These are phyloP conservation scores for Multifurca ochricompacta DNA, from an alignment of 768 basidiomycete genomes.

Conservation along the genomic window DNA sequence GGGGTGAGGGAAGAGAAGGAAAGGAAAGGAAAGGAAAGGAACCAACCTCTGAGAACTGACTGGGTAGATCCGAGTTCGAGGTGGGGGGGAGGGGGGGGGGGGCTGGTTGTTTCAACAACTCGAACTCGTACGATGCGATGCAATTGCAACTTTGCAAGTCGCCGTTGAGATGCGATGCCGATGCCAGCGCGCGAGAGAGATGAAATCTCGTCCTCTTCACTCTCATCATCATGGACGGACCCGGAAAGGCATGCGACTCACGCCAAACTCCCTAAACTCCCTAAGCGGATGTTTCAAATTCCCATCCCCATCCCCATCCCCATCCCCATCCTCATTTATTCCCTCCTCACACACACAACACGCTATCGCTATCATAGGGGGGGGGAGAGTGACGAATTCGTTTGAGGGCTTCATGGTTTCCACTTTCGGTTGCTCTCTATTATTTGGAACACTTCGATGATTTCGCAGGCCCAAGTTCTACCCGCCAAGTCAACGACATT, in stretches of 20 bases:
- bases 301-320: too few species aligned
- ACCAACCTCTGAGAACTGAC: too few species aligned
- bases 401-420: background rate
- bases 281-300: background rate
- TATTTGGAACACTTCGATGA: background rate
- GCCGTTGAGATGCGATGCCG: too few species aligned
- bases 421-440: background rate
- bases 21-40: too few species aligned
- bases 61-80: too few species aligned
- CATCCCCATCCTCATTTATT: too few species aligned
- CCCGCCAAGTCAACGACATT: conserved; percentile 2
- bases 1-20: too few species aligned
- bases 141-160: too few species aligned
- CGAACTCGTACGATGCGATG: too few species aligned
- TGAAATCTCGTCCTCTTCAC: background rate
- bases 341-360: background rate
- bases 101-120: too few species aligned
- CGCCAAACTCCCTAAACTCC: background rate
- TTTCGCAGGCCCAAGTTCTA: background rate
- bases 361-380: background rate
- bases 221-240: background rate
- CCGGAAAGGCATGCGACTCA: background rate
- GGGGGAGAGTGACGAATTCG: background rate
- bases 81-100: too few species aligned
- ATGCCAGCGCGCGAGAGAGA: background rate